phyloP scores from a whole-genome alignment of 805 yeast genomes.

The Zygosaccharomyces siamensis region DNA sequence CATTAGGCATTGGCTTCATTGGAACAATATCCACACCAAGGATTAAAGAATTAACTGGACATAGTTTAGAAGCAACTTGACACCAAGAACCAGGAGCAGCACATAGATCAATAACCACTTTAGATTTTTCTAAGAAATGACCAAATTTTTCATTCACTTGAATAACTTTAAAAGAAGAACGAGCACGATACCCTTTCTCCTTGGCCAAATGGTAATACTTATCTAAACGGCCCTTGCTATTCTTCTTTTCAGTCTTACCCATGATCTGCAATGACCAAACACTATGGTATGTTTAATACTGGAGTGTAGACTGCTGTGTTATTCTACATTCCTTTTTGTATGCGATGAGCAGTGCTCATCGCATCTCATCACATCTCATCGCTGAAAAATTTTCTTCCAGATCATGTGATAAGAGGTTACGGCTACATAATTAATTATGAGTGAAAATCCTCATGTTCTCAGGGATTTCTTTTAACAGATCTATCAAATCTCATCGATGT shows the following conservation, averaged over 20 bases:
- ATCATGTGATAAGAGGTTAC: neutral
- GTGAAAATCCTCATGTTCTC: neutral
- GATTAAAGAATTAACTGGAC: conserved; percentile 89
- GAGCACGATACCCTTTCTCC: conserved; percentile 97
- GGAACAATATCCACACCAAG: conserved; percentile 99
- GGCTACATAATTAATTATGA: neutral
- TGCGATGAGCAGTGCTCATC: conserved; percentile 13
- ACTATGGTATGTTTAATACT: neutral
- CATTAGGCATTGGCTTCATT: conserved; percentile 92
- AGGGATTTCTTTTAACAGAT: no score
- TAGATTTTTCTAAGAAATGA: conserved; percentile 87
- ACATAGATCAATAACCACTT: conserved; percentile 95
- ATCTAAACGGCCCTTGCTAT: conserved; percentile 98
- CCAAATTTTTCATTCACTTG: conserved; percentile 97
- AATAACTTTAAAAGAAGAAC: conserved; percentile 92
- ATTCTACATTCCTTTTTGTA: neutral
- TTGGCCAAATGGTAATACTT: conserved; percentile 94
- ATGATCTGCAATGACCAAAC: conserved; percentile 33
- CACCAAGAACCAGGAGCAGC: conserved; percentile 99
- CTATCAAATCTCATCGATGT: no score
- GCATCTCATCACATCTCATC: conserved; percentile 8
- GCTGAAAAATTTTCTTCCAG: conserved; percentile 4
- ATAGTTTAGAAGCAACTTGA: conserved; percentile 91
- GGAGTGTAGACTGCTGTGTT: neutral
- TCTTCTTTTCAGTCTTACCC: conserved; percentile 93